These are phyloP conservation scores for Mucor piriformis DNA, from an alignment of 371 early-diverging fungal genomes.

Conservation along the genomic window DNA sequence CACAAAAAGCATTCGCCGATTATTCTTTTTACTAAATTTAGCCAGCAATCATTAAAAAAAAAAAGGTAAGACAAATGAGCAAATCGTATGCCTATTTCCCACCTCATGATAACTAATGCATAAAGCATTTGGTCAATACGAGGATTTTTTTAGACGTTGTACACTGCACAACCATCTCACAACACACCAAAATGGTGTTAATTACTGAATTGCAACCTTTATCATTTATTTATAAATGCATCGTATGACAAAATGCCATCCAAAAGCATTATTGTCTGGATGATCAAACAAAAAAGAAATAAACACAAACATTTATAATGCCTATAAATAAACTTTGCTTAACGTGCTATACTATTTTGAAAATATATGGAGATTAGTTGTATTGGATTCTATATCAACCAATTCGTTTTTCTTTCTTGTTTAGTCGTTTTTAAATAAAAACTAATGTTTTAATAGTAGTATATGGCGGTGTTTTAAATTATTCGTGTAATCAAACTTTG, in stretches of 20 bases:
- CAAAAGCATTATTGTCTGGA: not conserved
- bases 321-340: too few species aligned
- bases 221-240: not conserved
- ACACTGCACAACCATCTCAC: not conserved
- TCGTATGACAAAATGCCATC: not conserved
- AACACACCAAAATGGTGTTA: not conserved
- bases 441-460: too few species aligned
- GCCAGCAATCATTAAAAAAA: not conserved
- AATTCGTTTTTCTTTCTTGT: too few species aligned
- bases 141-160: not conserved
- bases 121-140: not conserved
- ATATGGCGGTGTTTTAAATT: too few species aligned
- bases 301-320: not conserved
- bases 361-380: too few species aligned
- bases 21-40: not conserved
- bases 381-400: too few species aligned
- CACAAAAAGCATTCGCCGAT: not conserved
- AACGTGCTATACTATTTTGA: too few species aligned
- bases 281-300: not conserved
- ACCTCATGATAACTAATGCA: not conserved
- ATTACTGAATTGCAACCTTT: not conserved
- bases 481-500: too few species aligned
- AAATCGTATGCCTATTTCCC: not conserved
- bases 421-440: too few species aligned
- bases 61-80: not conserved